Conservation (phyloP, 495 filamentous ascomycete genomes). For the Xylaria sp. region DNA sequence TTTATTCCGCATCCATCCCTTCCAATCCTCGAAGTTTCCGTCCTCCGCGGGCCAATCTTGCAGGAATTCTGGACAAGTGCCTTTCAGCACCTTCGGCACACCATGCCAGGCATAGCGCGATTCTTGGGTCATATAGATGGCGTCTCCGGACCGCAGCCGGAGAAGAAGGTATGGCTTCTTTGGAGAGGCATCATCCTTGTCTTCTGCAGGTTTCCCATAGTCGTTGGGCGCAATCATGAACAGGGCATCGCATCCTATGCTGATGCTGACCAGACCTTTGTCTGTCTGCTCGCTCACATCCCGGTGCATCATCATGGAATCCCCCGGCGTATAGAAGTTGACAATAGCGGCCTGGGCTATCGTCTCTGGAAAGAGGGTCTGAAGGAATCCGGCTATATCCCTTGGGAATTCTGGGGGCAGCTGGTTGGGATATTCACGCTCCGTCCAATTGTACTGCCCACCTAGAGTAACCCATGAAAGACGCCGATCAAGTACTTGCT, state of each 20-base stretch:
- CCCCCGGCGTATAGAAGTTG: constrained; percentile 87
- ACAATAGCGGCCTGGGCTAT: constrained; percentile 86
- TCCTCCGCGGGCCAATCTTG: constrained; percentile 74
- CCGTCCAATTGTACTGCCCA: constrained; percentile 94
- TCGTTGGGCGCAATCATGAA: constrained; percentile 69
- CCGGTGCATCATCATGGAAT: constrained; percentile 86
- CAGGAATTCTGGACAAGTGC: constrained; percentile 78
- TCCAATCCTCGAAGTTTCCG: constrained; percentile 67
- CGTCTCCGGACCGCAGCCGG: constrained; percentile 79
- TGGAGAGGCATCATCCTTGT: constrained; percentile 29
- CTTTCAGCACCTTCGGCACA: constrained; percentile 79
- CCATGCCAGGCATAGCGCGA: constrained; percentile 93
- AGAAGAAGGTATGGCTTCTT: constrained; percentile 63
- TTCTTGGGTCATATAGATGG: constrained; percentile 79
- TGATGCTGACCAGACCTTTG: constrained; percentile 79
- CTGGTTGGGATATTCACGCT: constrained; percentile 74
- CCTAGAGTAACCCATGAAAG: constrained; percentile 93
- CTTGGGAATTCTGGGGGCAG: constrained; percentile 73
- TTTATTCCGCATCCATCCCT: constrained; percentile 84
- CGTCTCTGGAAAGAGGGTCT: constrained; percentile 72
- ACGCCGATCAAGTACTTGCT: constrained; percentile 72
- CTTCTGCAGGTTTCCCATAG: constrained; percentile 46
- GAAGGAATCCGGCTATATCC: constrained; percentile 71
- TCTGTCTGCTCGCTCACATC: constrained; percentile 86
- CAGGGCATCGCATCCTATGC: constrained; percentile 85